Base-by-base conservation (phyloP, 2,329 filamentous ascomycete genomes). In the Fusarium irregulare region DNA sequence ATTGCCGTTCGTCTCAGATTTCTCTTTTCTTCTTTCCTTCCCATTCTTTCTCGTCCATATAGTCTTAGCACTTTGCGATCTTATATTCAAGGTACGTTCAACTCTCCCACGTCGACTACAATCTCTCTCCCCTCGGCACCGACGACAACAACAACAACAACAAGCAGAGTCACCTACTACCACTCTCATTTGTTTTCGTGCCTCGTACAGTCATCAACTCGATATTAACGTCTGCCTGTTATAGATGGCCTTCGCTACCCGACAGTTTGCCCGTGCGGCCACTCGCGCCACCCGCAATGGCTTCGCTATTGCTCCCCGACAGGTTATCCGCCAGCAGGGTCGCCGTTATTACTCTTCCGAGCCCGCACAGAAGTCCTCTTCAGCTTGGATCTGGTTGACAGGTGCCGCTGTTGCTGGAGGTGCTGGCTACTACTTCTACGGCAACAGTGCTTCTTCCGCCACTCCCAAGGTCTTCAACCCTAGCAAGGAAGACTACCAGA, bases 401-500 rank as follows among this genome's bases (percentile, higher is more conserved):
- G 91, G 86, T 62, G 88, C 86, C 49, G 87, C 84, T 56, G 85
- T 85, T 56, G 87, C 85, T 56, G 88, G 86, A 76, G 92, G 87
- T 75, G 90, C 86, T 72, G 90, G 86, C 64, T 92, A 86, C 80
- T 91, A 87, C 79, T 89, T 87, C 80, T 90, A 90, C 80, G 86
- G 83, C 74, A 84, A 88, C 79, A 85, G 86, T 75, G 83, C 83
- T 63, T 78, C 82, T 73, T 78, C 83, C 63, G 82, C 82, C 73
- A 83, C 85, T 37, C 73, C 84, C 79, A 88, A 87, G 78, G 79
- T 88, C 73, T 91, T 95, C 83, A 88, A 84, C 54, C 93, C 94
- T 66, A 92, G 88, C 77, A 89, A 92, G 82, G 90, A 91, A 76
- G 94, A 99, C 83, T 98, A 97, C 86, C 94, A 98, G 86, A 92